These are phyloP conservation scores for Arabidopsis arenosa DNA, from an alignment of 345 rosid species.

Conservation along the genomic window DNA sequence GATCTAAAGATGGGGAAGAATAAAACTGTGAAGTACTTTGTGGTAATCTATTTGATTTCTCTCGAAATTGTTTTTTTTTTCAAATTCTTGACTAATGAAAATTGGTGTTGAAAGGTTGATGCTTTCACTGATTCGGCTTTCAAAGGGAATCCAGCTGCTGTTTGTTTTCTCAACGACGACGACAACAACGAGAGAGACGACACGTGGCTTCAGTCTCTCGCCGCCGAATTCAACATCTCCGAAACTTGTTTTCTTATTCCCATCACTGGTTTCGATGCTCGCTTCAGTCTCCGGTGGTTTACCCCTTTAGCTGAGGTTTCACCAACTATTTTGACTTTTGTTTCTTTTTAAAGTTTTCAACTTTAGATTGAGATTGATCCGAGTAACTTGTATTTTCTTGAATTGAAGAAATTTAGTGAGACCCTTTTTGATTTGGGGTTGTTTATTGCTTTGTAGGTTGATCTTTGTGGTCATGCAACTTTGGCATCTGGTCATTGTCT, in stretches of 20 bases:
- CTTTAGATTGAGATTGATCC: not conserved
- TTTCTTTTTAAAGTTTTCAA: not conserved
- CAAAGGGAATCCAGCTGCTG: constrained; percentile 91
- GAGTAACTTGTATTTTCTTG: not conserved
- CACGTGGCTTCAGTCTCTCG: constrained; percentile 68
- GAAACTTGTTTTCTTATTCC: constrained; percentile 56
- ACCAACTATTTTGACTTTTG: not conserved
- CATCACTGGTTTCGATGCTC: constrained; percentile 30
- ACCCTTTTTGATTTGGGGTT: not conserved
- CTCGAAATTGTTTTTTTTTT: too few species aligned
- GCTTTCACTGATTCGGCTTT: constrained; percentile 79
- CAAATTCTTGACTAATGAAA: too few species aligned
- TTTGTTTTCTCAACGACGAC: constrained; percentile 62
- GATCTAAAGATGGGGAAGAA: constrained; percentile 42
- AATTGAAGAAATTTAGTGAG: not conserved
- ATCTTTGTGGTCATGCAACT: constrained; percentile 89
- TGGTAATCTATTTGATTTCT: constrained; percentile 36
- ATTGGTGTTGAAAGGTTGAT: constrained; percentile 51
- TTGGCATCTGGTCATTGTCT: constrained; percentile 78
- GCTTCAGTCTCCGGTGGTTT: constrained; percentile 74
- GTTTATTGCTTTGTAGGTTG: constrained; percentile 39
- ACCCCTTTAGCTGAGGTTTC: constrained; percentile 55
- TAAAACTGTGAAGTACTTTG: constrained; percentile 52
- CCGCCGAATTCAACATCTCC: constrained; percentile 65
- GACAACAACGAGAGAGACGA: constrained; percentile 63